These are phyloP conservation scores for Lentinula sp. DNA, from an alignment of 768 basidiomycete genomes.

Conservation along the genomic window DNA sequence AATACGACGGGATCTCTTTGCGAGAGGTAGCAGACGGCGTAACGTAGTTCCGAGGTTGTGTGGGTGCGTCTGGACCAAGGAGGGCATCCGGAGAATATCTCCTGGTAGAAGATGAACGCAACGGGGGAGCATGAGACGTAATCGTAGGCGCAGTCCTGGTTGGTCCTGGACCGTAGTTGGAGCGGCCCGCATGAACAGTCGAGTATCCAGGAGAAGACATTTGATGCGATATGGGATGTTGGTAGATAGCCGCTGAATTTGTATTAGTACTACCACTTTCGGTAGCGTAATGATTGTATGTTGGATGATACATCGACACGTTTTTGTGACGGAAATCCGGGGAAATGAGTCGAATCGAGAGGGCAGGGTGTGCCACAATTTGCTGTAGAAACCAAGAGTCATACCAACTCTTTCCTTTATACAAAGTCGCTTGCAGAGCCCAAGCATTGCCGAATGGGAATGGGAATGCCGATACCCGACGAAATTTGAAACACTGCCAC, in stretches of 20 bases:
- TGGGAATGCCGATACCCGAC: neutral
- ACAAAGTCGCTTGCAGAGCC: neutral
- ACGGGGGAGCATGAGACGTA: neutral
- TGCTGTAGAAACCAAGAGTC: neutral
- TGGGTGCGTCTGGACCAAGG: conserved; percentile 45
- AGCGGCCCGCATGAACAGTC: neutral
- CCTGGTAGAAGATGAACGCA: neutral
- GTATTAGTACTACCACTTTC: neutral
- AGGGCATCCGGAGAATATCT: conserved; percentile 8
- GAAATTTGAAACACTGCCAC: neutral
- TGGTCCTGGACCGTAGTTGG: conserved; percentile 1
- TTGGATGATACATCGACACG: neutral
- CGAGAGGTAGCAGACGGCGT: conserved; percentile 55
- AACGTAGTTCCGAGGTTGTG: conserved; percentile 54
- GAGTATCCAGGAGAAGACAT: conserved; percentile 1
- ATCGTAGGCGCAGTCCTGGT: neutral
- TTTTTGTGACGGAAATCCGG: neutral
- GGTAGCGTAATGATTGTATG: neutral
- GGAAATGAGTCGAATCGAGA: neutral
- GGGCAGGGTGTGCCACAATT: neutral
- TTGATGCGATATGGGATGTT: neutral
- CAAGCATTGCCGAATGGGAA: neutral
- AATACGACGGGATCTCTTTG: conserved; percentile 24
- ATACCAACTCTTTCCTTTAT: neutral
- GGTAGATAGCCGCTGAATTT: neutral